Evolutionary conservation across 164 flowering plant genomes (phyloP).

Genomic region (Kingdonia uniflora): DNA sequence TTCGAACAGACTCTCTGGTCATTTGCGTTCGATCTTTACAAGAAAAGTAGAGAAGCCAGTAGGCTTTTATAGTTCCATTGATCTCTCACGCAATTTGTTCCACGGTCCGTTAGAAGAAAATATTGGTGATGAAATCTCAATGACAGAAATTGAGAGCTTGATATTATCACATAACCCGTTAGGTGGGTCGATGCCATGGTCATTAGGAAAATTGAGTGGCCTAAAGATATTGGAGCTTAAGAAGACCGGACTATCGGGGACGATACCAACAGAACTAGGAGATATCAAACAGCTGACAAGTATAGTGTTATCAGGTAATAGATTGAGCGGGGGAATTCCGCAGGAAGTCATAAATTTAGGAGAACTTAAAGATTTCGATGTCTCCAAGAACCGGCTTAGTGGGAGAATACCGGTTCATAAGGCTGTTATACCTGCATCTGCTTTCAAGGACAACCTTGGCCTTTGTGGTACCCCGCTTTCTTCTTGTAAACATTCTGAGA

Average conservation of each 20-base stretch:
- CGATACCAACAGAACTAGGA: conserved; percentile 35
- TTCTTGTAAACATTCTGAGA: conserved; percentile 27
- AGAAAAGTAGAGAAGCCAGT: conserved; percentile 29
- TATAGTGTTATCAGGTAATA: conserved; percentile 36
- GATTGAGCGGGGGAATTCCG: conserved; percentile 43
- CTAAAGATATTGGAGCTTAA: conserved; percentile 27
- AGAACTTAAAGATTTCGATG: conserved; percentile 31
- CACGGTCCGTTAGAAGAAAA: conserved; percentile 31
- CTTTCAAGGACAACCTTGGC: conserved; percentile 45
- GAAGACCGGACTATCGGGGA: conserved; percentile 28
- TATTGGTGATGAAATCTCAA: conserved; percentile 21
- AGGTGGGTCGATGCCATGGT: conserved; percentile 38
- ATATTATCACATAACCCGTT: conserved; percentile 37
- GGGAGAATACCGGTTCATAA: conserved; percentile 52
- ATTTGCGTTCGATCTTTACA: conserved; percentile 19
- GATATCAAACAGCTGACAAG: conserved; percentile 18
- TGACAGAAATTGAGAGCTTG: conserved; percentile 24
- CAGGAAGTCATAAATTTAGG: conserved; percentile 31
- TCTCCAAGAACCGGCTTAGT: conserved; percentile 33
- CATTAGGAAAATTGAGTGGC: conserved; percentile 29
- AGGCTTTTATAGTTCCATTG: conserved; percentile 35
- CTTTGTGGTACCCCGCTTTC: conserved; percentile 77
- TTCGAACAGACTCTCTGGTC: conserved; percentile 43
- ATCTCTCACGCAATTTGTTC: conserved; percentile 45
- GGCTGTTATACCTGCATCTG: conserved; percentile 29